Evolutionary conservation across 108 stramenopile species (phyloP).

Genomic region (Cylindrotheca fusiformis): DNA sequence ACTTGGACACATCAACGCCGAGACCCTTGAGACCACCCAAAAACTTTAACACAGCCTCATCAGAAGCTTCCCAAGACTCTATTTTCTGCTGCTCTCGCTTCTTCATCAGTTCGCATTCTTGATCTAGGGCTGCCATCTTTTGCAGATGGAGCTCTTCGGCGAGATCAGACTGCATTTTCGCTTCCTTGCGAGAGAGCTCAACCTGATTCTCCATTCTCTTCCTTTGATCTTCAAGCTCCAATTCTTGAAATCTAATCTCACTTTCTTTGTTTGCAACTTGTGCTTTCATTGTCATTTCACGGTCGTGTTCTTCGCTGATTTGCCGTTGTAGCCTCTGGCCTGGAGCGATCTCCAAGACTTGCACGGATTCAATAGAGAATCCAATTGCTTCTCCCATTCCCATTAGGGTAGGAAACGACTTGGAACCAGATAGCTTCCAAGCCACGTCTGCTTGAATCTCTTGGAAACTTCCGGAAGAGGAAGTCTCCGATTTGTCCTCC

Average conservation of each 20-base stretch:
- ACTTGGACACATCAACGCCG: background rate
- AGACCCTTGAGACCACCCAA: background rate
- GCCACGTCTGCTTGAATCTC: background rate
- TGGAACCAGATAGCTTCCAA: background rate
- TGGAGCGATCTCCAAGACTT: background rate
- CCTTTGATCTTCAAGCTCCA: background rate
- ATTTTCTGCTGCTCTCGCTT: background rate
- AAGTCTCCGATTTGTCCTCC: background rate
- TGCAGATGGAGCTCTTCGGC: background rate
- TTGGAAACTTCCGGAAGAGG: background rate
- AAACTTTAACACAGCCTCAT: background rate
- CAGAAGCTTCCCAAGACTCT: background rate
- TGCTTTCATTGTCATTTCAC: background rate
- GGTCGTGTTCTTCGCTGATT: background rate
- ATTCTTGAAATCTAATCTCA: background rate
- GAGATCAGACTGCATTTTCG: background rate
- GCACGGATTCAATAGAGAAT: background rate
- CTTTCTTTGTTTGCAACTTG: conserved; percentile 1
- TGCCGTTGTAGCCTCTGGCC: background rate
- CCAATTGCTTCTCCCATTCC: background rate
- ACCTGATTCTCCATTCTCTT: background rate
- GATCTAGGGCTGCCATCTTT: background rate
- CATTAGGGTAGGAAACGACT: background rate
- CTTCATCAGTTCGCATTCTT: background rate
- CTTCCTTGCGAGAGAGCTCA: background rate